Evolutionary conservation across 2,329 filamentous ascomycete genomes (phyloP).

Genomic region (Paraconiothyrium sp.): DNA sequence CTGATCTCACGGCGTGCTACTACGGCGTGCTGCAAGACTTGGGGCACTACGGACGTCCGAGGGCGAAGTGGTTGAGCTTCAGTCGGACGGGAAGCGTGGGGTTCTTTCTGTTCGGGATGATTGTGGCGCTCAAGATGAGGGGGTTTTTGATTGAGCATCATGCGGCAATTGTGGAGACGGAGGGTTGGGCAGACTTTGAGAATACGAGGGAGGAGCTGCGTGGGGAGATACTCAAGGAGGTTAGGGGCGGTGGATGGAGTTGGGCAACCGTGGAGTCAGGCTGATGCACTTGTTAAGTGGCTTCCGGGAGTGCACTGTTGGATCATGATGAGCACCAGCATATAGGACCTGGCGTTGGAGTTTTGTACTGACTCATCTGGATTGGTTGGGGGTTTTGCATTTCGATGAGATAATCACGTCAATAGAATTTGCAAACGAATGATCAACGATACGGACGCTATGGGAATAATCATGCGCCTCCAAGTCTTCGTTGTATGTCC

Average conservation of each 20-base stretch:
- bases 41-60: conserved; percentile 15
- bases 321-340: no score
- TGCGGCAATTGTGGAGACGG: conserved; percentile 20
- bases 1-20: conserved; percentile 24
- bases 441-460: no score
- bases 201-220: conserved; percentile 19
- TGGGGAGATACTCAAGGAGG: conserved; percentile 21
- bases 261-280: not conserved
- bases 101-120: conserved; percentile 26
- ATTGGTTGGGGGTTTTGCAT: no score
- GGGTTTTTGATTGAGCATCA: conserved; percentile 25
- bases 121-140: conserved; percentile 34
- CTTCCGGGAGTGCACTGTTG: not conserved
- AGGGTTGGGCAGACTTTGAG: conserved; percentile 30
- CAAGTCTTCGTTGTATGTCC: no score
- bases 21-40: conserved; percentile 24
- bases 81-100: conserved; percentile 11
- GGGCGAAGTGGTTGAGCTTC: conserved; percentile 28
- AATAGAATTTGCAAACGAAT: no score
- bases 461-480: no score
- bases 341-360: no score
- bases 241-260: conserved; percentile 12
- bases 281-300: not conserved
- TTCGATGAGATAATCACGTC: no score
- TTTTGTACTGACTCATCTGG: no score